phyloP scores from a whole-genome alignment of 2,329 filamentous ascomycete genomes.

The Rasamsonia emersonii region DNA sequence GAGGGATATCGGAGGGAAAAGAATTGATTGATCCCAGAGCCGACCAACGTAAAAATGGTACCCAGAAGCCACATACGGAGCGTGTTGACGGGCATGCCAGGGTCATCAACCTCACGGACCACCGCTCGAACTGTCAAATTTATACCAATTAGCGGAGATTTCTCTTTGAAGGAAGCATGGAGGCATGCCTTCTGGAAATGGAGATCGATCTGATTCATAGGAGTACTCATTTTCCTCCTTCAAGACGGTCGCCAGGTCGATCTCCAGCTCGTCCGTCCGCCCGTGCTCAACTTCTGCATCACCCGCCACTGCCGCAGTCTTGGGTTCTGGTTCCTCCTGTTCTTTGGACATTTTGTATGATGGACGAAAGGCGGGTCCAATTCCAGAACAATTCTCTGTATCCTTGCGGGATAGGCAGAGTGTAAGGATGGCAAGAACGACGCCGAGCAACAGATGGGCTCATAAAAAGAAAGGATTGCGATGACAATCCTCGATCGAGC shows the following conservation, averaged over 20 bases:
- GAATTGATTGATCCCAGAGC: conserved; percentile 39
- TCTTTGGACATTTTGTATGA: no score
- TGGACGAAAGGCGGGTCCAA: no score
- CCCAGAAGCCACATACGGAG: conserved; percentile 37
- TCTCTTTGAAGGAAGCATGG: neutral
- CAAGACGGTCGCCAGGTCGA: conserved; percentile 7
- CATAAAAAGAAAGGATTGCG: no score
- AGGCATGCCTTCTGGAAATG: conserved; percentile 14
- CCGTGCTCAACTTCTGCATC: conserved; percentile 6
- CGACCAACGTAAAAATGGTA: conserved; percentile 37
- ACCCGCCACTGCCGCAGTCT: conserved; percentile 1
- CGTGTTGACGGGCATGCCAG: conserved; percentile 19
- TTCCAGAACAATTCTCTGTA: no score
- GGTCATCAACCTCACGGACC: conserved; percentile 20
- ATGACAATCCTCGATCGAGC: no score
- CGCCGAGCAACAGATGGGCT: no score
- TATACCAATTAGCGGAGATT: neutral
- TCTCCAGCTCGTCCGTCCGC: conserved; percentile 7
- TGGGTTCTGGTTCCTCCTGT: conserved; percentile 4
- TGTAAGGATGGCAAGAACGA: no score
- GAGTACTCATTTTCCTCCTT: conserved; percentile 7
- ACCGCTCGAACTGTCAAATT: conserved; percentile 18
- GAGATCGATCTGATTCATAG: conserved; percentile 19
- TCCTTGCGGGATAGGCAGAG: no score
- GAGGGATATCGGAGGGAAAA: conserved; percentile 39